Evolutionary conservation across 1,139 yeast species (phyloP), one percentile per base, ranked within the genome.

Genomic region (Hyphopichia khmerensis): DNA sequence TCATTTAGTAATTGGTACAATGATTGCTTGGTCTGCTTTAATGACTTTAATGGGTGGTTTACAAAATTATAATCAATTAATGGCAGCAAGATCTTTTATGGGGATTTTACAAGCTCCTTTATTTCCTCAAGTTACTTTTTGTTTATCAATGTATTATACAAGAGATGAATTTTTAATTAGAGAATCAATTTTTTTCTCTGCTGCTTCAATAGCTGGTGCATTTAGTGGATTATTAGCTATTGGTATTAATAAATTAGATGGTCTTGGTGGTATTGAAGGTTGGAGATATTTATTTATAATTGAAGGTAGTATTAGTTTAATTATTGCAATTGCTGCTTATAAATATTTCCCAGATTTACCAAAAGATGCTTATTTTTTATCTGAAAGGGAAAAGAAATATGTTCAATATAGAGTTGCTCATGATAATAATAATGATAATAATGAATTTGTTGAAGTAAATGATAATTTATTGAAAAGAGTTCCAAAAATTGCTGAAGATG

Each of bases 151-250:
- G 46, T 59, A 67, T 24, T 74, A 70, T 47, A 63, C 67, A 37
- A 62, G 66, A 43, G 57, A 63, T 41, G 76, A 74, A 51, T 64
- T 67, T 47, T 76, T 73, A 2, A 58, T 60, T 38, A 60, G 79
- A 45, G 65, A 72, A 45, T 68, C 77, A 2, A 64, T 59, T 39
- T 79, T 78, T 55, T 77, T 82, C 0, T 65, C 75, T 36, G 69
- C 81, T 30, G 83, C 83, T 4, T 60, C 77, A 35, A 52, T 77
- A 35, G 84, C 83, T 1, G 72, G 78, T n/a, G 69, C 78, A 46
- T 75, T 75, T 47, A 62, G 69, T 5, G 58, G 67, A 56, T 72
- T 67, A 44, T 64, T 69, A 14, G 68, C 72, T 2, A 65, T 66
- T 35, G 65, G 59, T 13, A 58, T 74, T 42, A 48, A 48, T 47